Base-by-base conservation (phyloP, 495 filamentous ascomycete genomes). In the Xylaria flabelliformis region DNA sequence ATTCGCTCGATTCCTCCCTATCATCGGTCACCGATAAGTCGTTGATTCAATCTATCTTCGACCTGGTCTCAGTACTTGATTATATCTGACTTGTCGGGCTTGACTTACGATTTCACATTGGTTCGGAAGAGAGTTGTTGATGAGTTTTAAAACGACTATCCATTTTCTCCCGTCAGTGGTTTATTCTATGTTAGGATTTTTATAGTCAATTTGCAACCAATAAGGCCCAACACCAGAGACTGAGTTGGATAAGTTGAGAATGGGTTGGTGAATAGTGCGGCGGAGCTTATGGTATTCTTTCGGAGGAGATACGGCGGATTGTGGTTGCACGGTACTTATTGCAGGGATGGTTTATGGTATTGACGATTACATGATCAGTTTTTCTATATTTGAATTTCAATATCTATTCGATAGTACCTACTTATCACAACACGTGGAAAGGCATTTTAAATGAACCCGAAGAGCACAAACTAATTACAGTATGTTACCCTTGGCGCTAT, bases 331-430 rank as follows among this genome's bases (percentile, higher is more conserved):
- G 42, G 15, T 36, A 19, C 21, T 17, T 24, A 53, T 24, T 66
- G 17, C 44, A 50, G 32, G 64, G 44, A 53, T 53, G 64, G 9
- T 42, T 67, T 24, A 67, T 67, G 50, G 32, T 56, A n/a, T 56
- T 67, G 41, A 67, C 44, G 50, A 67, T n/a, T 19, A 36, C 19
- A 53, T 19, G 64, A 66, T 53, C n/a, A 46, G 29, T 39, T 50
- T n/a, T 65, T n/a, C 64, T 53, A 66, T 66, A 53, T 53, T 51
- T 53, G 39, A 36, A 34, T 66, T 66, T 51, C n/a, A 7, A 24
- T 50, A 32, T 15, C 46, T 32, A 5, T 21, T 61, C 12, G 29
- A 41, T 62, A 62, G 55, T 50, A 26, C 48, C 15, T 41, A 55
- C 48, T 21, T 41, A 55, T 62, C 41, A 24, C 55, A 13, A 50